Base-by-base conservation (phyloP, 306 rosid genomes). In the Pyrus communis region DNA sequence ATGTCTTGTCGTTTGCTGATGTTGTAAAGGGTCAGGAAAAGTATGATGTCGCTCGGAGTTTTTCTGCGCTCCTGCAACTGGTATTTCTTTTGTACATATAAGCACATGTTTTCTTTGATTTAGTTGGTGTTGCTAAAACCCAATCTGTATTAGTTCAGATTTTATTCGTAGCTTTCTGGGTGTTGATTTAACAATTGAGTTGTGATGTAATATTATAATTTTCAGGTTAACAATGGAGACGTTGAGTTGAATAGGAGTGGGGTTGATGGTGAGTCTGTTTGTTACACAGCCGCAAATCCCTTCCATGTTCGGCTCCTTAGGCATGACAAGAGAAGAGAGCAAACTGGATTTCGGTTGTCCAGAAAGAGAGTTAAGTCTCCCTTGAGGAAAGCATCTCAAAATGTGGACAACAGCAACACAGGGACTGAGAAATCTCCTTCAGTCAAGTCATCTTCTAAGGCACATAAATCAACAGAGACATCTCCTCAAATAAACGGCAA, bases 11-110 rank as follows among this genome's bases (percentile, higher is more conserved):
- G 43, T 95, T 92, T 67, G 79, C 92, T 75, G 88, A 89, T 70
- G 84, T 95, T 76, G 96, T 95, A 27, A 51, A 65, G 66, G 97
- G 93, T 40, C 97, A 88, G 73, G 90, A 79, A 35, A 92, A 87
- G 81, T 92, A 84, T 40, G 87, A 83, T 30, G 96, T 95, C 21
- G 91, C 98, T 61, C 87, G 99, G 82, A 95, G 92, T 82, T 95
- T 95, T 82, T 86, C 97, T 75, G 91, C 99, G 14, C 90, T 95
- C 49, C 92, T 95, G 79, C 99, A 95, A 81, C 77, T 95, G 97
- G 97, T 95, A 91, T 51, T 62, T 80, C 62, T 49, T 72, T 68
- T 70, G 49, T 75, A 22, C 23, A 25, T 30, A 27, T 54, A 61
- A 63, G 23, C 43, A 63, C 63, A 8, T 71, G 22, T 70, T 54